A percentile compares a stretch with the other conserved stretches of the same genome.
Conservation (phyloP, 805 yeast genomes). For the Candida nemodendra region DNA sequence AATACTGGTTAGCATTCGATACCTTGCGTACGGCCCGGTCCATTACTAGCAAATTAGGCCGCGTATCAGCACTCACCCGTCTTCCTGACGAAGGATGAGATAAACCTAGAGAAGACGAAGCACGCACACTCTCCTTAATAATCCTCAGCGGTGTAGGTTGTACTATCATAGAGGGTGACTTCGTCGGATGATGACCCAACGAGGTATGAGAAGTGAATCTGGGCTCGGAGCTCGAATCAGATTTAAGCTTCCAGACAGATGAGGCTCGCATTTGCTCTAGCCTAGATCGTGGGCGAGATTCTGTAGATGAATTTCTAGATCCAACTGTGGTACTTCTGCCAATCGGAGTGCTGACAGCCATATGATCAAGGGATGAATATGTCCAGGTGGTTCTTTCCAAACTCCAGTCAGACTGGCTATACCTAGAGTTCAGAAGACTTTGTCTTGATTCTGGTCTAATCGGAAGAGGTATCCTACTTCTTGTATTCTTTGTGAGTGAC, state of each 20-base stretch:
- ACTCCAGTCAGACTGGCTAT: slow-evolving; percentile 7
- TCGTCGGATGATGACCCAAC: neutral
- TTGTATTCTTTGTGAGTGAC: slow-evolving; percentile 1
- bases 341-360: neutral
- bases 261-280: slow-evolving; percentile 12
- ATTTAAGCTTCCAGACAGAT: slow-evolving; percentile 4
- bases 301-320: neutral
- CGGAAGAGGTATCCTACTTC: slow-evolving; percentile 29
- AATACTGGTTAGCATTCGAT: slow-evolving; percentile 34
- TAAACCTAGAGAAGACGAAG: slow-evolving; percentile 21
- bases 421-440: slow-evolving; percentile 18
- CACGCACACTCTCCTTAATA: slow-evolving; percentile 22
- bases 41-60: slow-evolving; percentile 1
- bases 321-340: slow-evolving; percentile 1
- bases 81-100: slow-evolving; percentile 4
- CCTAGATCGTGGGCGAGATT: slow-evolving; percentile 13
- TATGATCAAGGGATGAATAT: neutral
- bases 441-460: slow-evolving; percentile 24
- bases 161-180: slow-evolving; percentile 12
- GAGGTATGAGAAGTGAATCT: neutral
- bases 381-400: slow-evolving; percentile 7
- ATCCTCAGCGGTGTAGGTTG: slow-evolving; percentile 22
- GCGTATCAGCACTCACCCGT: slow-evolving; percentile 6
- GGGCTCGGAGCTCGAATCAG: slow-evolving; percentile 2
- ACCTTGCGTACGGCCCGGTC: slow-evolving; percentile 8